Conservation (phyloP, 2,329 filamentous ascomycete genomes). For the Leptographium procerum region DNA sequence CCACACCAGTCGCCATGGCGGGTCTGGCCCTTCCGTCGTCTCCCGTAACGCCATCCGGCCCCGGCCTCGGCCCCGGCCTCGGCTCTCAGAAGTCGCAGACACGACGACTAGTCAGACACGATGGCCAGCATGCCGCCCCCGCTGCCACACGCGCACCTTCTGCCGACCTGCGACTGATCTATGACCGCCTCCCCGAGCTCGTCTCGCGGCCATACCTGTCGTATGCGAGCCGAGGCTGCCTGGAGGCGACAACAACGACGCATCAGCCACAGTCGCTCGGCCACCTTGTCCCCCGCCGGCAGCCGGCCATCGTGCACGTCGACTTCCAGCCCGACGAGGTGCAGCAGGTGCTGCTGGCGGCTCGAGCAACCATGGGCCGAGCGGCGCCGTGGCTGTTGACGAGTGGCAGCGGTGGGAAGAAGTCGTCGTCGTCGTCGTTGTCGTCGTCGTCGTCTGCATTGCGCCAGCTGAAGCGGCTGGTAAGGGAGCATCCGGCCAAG, state of each 20-base stretch:
- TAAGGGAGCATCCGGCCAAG: not conserved
- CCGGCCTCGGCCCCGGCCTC: too few species aligned
- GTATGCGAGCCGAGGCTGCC: not conserved
- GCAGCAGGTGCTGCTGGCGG: not conserved
- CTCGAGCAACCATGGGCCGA: not conserved
- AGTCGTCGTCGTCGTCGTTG: too few species aligned
- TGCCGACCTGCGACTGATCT: not conserved
- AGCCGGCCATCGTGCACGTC: conserved; percentile 25
- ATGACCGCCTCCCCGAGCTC: not conserved
- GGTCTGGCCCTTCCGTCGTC: not conserved
- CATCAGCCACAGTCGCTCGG: not conserved
- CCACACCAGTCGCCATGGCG: not conserved
- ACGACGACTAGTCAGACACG: too few species aligned
- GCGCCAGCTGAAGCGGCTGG: not conserved
- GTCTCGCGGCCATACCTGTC: not conserved
- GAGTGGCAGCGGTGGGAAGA: too few species aligned
- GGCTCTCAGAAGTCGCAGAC: too few species aligned
- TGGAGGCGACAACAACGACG: not conserved
- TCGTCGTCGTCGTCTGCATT: not conserved
- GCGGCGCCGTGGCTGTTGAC: too few species aligned
- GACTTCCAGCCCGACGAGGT: conserved; percentile 33
- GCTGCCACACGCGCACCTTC: not conserved
- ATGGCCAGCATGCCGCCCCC: too few species aligned
- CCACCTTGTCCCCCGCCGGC: not conserved
- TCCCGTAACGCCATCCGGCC: not conserved